Conservation (phyloP, 73 alveolate species). For the Paramecium biaurelia region DNA sequence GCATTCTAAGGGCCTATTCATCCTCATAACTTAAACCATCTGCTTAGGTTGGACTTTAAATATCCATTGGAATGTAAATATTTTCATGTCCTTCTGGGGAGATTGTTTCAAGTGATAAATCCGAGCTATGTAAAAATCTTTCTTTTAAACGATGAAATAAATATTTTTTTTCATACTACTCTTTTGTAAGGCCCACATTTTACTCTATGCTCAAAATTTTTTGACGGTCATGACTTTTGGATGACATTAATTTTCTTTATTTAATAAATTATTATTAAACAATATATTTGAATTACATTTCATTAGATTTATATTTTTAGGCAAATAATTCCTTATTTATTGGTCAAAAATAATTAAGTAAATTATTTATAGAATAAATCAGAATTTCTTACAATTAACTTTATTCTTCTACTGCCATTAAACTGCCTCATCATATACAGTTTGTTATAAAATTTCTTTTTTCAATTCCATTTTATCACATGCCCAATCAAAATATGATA, state of each 20-base stretch:
- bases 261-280: neutral
- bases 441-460: constrained; percentile 72
- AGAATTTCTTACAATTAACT: neutral
- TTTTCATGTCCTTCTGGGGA: constrained; percentile 51
- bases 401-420: neutral
- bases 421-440: constrained; percentile 82
- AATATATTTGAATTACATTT: neutral
- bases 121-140: neutral
- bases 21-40: constrained; percentile 52
- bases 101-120: neutral
- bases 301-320: neutral
- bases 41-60: neutral
- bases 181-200: neutral
- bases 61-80: constrained; percentile 18
- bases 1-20: constrained; percentile 46
- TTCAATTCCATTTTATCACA: constrained; percentile 90
- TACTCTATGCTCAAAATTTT: neutral
- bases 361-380: neutral
- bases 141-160: constrained; percentile 23
- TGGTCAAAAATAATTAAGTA: neutral
- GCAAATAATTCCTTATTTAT: neutral
- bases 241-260: neutral
- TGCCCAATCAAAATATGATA: constrained; percentile 83
- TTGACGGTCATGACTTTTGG: neutral
- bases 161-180: constrained; percentile 1